Base-by-base conservation (phyloP, 129 eudicot species). In the Tanacetum coccineum region DNA sequence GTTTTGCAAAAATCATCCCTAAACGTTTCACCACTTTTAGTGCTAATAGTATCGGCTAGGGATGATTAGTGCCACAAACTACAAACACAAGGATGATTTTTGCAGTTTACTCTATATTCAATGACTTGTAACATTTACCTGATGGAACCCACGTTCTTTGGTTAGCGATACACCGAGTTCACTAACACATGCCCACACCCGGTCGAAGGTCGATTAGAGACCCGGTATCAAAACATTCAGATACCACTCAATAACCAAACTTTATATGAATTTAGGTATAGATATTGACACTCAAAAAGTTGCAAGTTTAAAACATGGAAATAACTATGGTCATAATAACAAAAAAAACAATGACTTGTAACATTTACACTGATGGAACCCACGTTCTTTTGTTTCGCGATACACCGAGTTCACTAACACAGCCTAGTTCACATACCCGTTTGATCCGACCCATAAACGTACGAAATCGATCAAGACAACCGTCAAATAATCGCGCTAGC, bases 341-440 rank as follows among this genome's bases (percentile, higher is more conserved):
- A 70, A 59, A 70, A 6, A 46, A 60, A 30, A 49, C 60, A 39
- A 59, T 30, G 15, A 19, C 0, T 22, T 0, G 10, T 2, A 17
- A 25, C 18, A 64, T 6, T 57, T 85, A 92, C 98, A n/a, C 98
- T 92, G 98, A 74, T 92, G 98, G 68, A 92, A 92, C 65, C 98
- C 98, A 15, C 61, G 65, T 67, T 92, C 95, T 58, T 65, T 78
- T 0, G 84, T 83, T 39, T 88, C n/a, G 84, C 2, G 82, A 56
- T 21, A 92, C 91, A 9, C 98, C 98, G 62, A 92, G 68, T 57
- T 92, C 98, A 9, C 60, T 79, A 0, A 80, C 81, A 79, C 98
- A 92, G 96, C 98, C 87, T n/a, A n/a, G n/a, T n/a, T n/a, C n/a
- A n/a, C 91, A 81, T 11, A 92, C 89, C 78, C 96, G 77, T 46